Evolutionary conservation across 805 yeast genomes (phyloP), one percentile per base, ranked within the genome.

Genomic region (Zygosaccharomyces rouxii): DNA sequence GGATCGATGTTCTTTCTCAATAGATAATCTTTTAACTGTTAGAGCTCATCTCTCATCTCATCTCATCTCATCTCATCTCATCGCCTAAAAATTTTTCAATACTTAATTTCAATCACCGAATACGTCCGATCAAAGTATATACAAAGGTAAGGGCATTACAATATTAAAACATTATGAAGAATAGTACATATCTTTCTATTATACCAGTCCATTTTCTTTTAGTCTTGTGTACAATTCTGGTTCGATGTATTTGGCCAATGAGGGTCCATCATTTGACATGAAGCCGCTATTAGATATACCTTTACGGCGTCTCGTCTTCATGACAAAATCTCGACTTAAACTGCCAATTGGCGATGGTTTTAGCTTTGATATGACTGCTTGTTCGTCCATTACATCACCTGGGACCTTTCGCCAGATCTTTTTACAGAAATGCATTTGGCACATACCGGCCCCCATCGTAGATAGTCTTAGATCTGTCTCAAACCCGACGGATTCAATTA

Each of bases 281-380:
- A 55, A 55, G 7, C 65, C 67, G 51, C 84, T 95, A 11, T 83
- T 87, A 6, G 80, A 75, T 30, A 92, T 68, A 0, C 97, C 98
- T 63, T 89, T 92, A 57, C 97, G 77, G 57, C 82, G 80, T 63
- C 99, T 76, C 0, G 97, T 89, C 65, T 95, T 94, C 69, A 88
- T 69, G 26, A 89, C 83, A 59, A 89, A 88, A 66, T 94, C 99
- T 49, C 99, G 73, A 1, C 97, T 92, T 49, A 90, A 69, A 2
- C 86, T 81, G 7, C 71, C 71, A 0, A 73, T 67, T 5, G 84
- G 83, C 1, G 94, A 96, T 0, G 96, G 87, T 55, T 80, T 81
- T 62, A 92, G 72, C 37, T 82, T 75, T 4, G 89, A 89, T 35
- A 89, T 75, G 42, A 68, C 70, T 14, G 79, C 77, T 28, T 79